These are phyloP conservation scores for Arthroderma uncinatum DNA, from an alignment of 2,329 filamentous ascomycete species.

Conservation along the genomic window DNA sequence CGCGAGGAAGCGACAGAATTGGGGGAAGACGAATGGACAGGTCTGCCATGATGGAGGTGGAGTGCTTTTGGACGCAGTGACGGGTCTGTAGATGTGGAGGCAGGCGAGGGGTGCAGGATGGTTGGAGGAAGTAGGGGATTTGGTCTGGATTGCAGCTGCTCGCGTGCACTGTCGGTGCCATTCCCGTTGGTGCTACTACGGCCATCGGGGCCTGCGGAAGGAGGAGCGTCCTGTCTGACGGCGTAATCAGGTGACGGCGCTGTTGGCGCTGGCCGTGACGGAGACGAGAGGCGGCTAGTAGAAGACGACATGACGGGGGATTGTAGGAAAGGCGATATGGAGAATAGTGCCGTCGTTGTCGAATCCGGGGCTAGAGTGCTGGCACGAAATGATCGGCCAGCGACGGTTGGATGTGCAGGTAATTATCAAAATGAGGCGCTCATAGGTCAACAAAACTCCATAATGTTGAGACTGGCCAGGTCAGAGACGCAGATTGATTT, in stretches of 20 bases:
- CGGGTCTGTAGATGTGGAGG: conserved; percentile 6
- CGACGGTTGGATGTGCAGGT: neutral
- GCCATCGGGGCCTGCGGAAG: conserved; percentile 9
- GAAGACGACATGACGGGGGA: conserved; percentile 1
- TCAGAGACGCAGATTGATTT: neutral
- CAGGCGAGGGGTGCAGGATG: conserved; percentile 7
- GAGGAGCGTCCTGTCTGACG: neutral
- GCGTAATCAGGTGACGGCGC: neutral
- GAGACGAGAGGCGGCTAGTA: conserved; percentile 2
- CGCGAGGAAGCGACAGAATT: conserved; percentile 40
- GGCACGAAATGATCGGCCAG: neutral
- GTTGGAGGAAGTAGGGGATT: conserved; percentile 2
- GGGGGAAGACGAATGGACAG: conserved; percentile 21
- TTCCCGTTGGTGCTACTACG: conserved; percentile 3
- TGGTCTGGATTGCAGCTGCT: conserved; percentile 5
- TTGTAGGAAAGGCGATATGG: neutral
- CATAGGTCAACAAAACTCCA: conserved; percentile 4
- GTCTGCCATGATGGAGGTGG: neutral
- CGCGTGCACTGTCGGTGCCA: conserved; percentile 2
- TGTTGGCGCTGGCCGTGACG: conserved; percentile 7
- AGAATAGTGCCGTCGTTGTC: neutral
- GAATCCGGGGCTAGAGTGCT: neutral
- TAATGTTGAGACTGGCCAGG: conserved; percentile 3
- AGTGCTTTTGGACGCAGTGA: conserved; percentile 7
- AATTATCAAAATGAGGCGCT: conserved; percentile 3